These are phyloP conservation scores for Aspergillus incahuasiensis DNA, from an alignment of 495 filamentous ascomycete genomes.

Conservation along the genomic window DNA sequence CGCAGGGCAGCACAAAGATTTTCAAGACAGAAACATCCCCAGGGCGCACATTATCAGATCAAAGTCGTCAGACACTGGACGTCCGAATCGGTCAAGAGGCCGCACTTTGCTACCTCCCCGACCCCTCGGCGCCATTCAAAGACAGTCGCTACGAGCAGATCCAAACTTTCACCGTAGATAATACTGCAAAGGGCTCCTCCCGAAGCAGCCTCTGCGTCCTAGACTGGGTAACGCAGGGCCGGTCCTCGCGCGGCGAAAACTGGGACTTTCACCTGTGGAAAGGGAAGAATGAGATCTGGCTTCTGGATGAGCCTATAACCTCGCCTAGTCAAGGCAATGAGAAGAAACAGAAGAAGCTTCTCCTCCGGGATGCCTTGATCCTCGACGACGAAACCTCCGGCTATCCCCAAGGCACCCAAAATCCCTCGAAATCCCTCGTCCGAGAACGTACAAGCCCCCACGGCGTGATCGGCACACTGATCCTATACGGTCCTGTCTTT, in stretches of 20 bases:
- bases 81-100: constrained; percentile 58
- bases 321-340: neutral
- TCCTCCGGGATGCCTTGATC: constrained; percentile 78
- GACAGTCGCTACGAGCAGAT: constrained; percentile 74
- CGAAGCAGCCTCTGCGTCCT: constrained; percentile 66
- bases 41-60: constrained; percentile 26
- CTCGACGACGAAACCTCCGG: constrained; percentile 53
- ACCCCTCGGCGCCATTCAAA: constrained; percentile 86
- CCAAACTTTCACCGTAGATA: constrained; percentile 69
- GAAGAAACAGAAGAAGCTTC: constrained; percentile 43
- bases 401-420: constrained; percentile 2
- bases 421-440: constrained; percentile 20
- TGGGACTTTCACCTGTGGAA: constrained; percentile 78
- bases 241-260: constrained; percentile 81
- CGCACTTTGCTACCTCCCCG: constrained; percentile 85
- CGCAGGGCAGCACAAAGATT: constrained; percentile 91
- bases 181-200: constrained; percentile 39
- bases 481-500: constrained; percentile 72
- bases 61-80: constrained; percentile 65
- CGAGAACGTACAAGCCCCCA: constrained; percentile 41
- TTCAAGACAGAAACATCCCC: constrained; percentile 63
- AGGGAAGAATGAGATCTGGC: constrained; percentile 84
- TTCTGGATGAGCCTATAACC: constrained; percentile 20
- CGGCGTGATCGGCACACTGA: constrained; percentile 75
- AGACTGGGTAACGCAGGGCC: constrained; percentile 89